These are phyloP conservation scores for Yamadazyma epiphylla DNA, from an alignment of 1,139 yeast species.

Conservation along the genomic window DNA sequence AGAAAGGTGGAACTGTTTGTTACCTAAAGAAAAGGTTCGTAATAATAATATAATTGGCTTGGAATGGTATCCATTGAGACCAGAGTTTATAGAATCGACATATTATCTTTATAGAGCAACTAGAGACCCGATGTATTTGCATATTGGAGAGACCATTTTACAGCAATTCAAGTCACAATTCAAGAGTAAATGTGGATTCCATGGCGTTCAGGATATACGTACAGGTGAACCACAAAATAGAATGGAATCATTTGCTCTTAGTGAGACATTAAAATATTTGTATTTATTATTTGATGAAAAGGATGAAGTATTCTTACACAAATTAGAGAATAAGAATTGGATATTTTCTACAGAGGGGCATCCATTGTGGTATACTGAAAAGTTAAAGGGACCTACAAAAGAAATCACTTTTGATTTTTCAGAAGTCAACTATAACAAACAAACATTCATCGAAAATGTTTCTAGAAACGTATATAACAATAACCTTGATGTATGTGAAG, in stretches of 20 bases:
- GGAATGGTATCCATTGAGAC: constrained; percentile 92
- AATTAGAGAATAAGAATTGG: constrained; percentile 46
- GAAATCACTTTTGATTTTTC: not conserved
- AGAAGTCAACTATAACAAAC: too few relatives aligned
- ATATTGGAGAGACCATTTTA: constrained; percentile 66
- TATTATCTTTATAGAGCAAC: constrained; percentile 84
- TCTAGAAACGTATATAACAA: too few relatives aligned
- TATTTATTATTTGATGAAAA: constrained; percentile 71
- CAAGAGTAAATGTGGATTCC: constrained; percentile 70
- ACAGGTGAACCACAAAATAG: constrained; percentile 66
- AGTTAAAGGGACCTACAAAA: constrained; percentile 3
- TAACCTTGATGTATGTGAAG: constrained; percentile 27
- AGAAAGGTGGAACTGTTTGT: constrained; percentile 69
- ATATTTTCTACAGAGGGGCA: constrained; percentile 93
- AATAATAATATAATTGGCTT: constrained; percentile 40
- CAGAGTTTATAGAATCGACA: constrained; percentile 87
- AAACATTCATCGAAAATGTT: too few relatives aligned
- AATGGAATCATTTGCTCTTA: constrained; percentile 88
- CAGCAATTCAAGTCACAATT: constrained; percentile 50
- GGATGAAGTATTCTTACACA: constrained; percentile 49
- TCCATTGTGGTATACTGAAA: constrained; percentile 66
- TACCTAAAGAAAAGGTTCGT: constrained; percentile 9
- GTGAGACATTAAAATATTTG: constrained; percentile 84
- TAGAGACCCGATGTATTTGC: constrained; percentile 75
- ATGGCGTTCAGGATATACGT: constrained; percentile 70